Conservation (phyloP, 805 yeast species). For the Lipomyces yamadae region DNA sequence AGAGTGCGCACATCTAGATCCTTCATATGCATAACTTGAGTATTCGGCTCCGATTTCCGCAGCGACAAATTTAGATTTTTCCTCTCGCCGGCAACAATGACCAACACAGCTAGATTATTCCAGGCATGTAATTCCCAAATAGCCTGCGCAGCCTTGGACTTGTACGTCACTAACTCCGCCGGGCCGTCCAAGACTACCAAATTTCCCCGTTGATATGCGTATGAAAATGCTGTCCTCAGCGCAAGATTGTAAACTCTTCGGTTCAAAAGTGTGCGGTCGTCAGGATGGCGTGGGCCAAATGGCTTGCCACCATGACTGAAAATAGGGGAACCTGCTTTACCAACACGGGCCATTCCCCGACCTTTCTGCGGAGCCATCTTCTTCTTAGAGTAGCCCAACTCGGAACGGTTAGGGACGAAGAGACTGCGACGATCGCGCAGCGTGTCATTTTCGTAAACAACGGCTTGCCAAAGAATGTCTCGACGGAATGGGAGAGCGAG, state of each 20-base stretch:
- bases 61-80: slow-evolving; percentile 12
- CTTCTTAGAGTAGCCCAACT: slow-evolving; percentile 80
- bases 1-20: slow-evolving; percentile 33
- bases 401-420: slow-evolving; percentile 88
- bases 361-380: slow-evolving; percentile 92
- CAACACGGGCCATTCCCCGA: slow-evolving; percentile 91
- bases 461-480: slow-evolving; percentile 93
- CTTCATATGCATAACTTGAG: slow-evolving; percentile 18
- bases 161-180: slow-evolving; percentile 43
- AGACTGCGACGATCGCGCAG: slow-evolving; percentile 13
- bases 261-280: slow-evolving; percentile 81
- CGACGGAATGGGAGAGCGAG: slow-evolving; percentile 80
- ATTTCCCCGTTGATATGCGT: slow-evolving; percentile 75
- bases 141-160: slow-evolving; percentile 19
- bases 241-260: slow-evolving; percentile 74
- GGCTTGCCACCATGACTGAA: slow-evolving; percentile 90
- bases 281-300: slow-evolving; percentile 86
- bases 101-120: slow-evolving; percentile 13
- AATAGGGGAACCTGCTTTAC: slow-evolving; percentile 93
- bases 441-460: slow-evolving; percentile 85
- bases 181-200: slow-evolving; percentile 68
- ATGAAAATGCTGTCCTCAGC: slow-evolving; percentile 78
- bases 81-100: slow-evolving; percentile 21
- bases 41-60: not conserved
- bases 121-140: slow-evolving; percentile 23